These are phyloP conservation scores for Coemansia javaensis DNA, from an alignment of 192 early-diverging fungal species.

Conservation along the genomic window DNA sequence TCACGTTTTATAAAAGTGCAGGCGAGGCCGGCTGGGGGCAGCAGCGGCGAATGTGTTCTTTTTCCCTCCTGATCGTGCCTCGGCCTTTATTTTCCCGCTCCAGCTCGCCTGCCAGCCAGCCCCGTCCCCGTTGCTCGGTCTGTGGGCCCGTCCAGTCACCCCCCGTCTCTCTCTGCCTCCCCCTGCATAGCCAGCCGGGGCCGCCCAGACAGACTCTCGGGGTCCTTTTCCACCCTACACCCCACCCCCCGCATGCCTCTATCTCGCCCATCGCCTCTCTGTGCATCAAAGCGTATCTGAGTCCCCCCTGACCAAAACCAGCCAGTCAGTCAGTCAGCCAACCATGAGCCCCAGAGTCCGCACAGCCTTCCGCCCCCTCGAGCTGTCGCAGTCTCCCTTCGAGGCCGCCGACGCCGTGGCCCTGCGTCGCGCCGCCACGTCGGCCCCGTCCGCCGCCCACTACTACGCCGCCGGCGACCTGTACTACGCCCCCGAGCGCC, in stretches of 20 bases:
- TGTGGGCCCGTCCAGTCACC: not conserved
- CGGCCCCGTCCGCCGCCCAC: slow-evolving; percentile 22
- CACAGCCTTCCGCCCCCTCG: slow-evolving; percentile 49
- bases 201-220: too few relatives aligned
- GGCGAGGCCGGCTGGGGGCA: not conserved
- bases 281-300: too few relatives aligned
- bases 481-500: slow-evolving; percentile 22
- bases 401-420: slow-evolving; percentile 5
- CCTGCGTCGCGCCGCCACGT: slow-evolving; percentile 32
- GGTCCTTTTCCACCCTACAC: too few relatives aligned
- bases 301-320: too few relatives aligned
- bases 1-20: slow-evolving; percentile 15
- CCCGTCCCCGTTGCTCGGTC: not conserved
- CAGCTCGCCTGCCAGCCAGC: not conserved
- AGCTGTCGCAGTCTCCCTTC: slow-evolving; percentile 23
- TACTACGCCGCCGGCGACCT: slow-evolving; percentile 9
- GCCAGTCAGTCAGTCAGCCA: too few relatives aligned
- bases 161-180: not conserved
- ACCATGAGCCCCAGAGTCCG: slow-evolving; percentile 38
- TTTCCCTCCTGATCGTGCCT: slow-evolving; percentile 8
- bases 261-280: too few relatives aligned
- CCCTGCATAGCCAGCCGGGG: too few relatives aligned
- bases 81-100: not conserved
- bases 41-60: slow-evolving; percentile 3
- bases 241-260: too few relatives aligned